Evolutionary conservation across 2,329 filamentous ascomycete species (phyloP).

Genomic region (Epichloe coenophiala): DNA sequence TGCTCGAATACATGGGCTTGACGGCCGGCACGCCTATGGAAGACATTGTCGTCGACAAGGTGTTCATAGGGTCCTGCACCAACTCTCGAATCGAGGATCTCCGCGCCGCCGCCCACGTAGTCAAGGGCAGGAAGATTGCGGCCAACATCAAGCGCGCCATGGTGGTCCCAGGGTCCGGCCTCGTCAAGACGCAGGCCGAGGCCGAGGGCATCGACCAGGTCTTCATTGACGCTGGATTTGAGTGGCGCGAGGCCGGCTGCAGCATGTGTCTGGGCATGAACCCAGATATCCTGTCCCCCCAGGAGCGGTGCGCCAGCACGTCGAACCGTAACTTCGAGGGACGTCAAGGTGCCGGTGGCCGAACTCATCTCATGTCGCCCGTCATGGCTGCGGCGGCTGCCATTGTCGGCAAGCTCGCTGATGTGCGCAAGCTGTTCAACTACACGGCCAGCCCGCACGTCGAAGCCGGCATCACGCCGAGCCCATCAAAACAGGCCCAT

Average conservation of each 20-base stretch:
- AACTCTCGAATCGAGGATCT: slow-evolving; percentile 96
- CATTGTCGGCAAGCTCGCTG: slow-evolving; percentile 79
- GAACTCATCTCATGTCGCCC: slow-evolving; percentile 93
- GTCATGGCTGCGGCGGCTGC: slow-evolving; percentile 91
- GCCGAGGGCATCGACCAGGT: slow-evolving; percentile 85
- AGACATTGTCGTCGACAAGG: slow-evolving; percentile 85
- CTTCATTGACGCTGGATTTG: slow-evolving; percentile 83
- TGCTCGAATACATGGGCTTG: slow-evolving; percentile 94
- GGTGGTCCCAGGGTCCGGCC: slow-evolving; percentile 90
- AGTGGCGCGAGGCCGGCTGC: slow-evolving; percentile 97
- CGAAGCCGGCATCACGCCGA: slow-evolving; percentile 33
- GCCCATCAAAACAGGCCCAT: slow-evolving; percentile 27
- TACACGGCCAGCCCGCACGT: slow-evolving; percentile 48
- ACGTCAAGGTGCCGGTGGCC: slow-evolving; percentile 78
- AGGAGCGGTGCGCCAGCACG: slow-evolving; percentile 88
- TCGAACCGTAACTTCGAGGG: slow-evolving; percentile 98
- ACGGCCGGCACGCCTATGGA: slow-evolving; percentile 77
- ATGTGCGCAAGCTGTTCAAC: slow-evolving; percentile 67
- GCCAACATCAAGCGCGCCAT: slow-evolving; percentile 84
- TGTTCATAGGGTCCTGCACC: slow-evolving; percentile 96
- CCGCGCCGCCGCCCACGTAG: slow-evolving; percentile 70
- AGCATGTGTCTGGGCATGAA: slow-evolving; percentile 99
- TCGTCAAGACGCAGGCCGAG: slow-evolving; percentile 88
- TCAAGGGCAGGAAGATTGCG: slow-evolving; percentile 78
- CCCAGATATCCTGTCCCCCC: slow-evolving; percentile 79